These are phyloP conservation scores for Lactarius psammicola DNA, from an alignment of 768 basidiomycete genomes.

Conservation along the genomic window DNA sequence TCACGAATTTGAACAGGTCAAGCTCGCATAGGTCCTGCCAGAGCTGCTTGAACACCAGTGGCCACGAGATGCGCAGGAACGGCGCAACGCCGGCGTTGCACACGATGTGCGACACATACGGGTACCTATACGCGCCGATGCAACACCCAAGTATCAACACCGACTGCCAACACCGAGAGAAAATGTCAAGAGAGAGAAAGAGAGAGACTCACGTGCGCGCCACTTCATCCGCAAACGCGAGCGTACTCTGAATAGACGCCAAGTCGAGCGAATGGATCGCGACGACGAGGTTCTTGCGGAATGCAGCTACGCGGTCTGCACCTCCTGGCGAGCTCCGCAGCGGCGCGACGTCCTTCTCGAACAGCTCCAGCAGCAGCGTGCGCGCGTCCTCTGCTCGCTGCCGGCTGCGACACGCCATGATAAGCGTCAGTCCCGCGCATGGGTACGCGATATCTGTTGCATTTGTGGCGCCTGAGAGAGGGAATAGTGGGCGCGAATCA, in stretches of 20 bases:
- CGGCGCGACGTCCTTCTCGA: constrained; percentile 53
- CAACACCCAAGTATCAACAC: neutral
- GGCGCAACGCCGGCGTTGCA: constrained; percentile 75
- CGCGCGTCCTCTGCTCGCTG: constrained; percentile 63
- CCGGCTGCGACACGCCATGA: constrained; percentile 75
- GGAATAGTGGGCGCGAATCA: constrained; percentile 50
- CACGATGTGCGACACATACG: constrained; percentile 77
- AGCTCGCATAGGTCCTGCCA: constrained; percentile 28
- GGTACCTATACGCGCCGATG: constrained; percentile 49
- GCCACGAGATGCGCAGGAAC: constrained; percentile 55
- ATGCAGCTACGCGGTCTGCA: constrained; percentile 53
- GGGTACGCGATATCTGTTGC: constrained; percentile 30
- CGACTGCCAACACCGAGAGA: neutral
- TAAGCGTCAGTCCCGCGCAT: constrained; percentile 62
- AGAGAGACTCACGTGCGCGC: constrained; percentile 46
- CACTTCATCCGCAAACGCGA: constrained; percentile 59
- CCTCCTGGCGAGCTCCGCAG: constrained; percentile 37
- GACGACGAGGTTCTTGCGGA: constrained; percentile 58
- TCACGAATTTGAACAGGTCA: constrained; percentile 48
- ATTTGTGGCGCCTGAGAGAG: constrained; percentile 30
- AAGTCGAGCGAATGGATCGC: constrained; percentile 67
- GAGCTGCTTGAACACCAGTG: constrained; percentile 47
- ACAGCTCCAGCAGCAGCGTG: constrained; percentile 47
- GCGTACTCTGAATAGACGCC: constrained; percentile 54
- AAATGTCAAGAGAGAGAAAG: neutral